phyloP scores from a whole-genome alignment of 257 asterid genomes.

The Nicotiana tabacum region DNA sequence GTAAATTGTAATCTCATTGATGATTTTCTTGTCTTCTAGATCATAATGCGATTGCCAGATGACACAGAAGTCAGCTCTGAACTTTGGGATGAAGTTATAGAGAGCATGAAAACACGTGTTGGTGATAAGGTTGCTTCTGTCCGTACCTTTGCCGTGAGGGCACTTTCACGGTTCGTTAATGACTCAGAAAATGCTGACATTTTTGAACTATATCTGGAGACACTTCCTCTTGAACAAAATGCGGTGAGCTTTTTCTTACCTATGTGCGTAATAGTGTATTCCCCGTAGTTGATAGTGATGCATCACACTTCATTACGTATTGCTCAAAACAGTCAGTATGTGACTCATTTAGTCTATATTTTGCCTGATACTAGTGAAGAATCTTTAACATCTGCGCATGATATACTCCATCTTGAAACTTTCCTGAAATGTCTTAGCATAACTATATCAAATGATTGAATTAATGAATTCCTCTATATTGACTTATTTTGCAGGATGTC shows the following conservation, averaged over 20 bases:
- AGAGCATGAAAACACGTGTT: slow-evolving; percentile 60
- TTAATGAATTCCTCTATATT: not conserved
- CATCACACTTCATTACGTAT: not conserved
- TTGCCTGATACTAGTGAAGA: not conserved
- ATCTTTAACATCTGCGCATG: not conserved
- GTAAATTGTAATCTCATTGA: not conserved
- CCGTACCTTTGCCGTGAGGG: slow-evolving; percentile 81
- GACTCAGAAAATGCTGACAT: slow-evolving; percentile 73
- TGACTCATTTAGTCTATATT: not conserved
- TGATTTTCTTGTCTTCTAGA: slow-evolving; percentile 30
- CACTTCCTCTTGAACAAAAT: slow-evolving; percentile 68
- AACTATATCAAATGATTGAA: not conserved
- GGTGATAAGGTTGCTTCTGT: slow-evolving; percentile 75
- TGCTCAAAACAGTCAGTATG: not conserved
- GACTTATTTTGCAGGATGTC: slow-evolving; percentile 58
- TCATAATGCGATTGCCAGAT: slow-evolving; percentile 91
- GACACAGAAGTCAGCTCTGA: slow-evolving; percentile 86
- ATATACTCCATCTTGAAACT: not conserved
- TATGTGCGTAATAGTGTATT: not conserved
- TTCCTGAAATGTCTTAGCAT: not conserved
- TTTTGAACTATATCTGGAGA: slow-evolving; percentile 71
- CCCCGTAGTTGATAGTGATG: not conserved
- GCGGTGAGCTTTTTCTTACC: slow-evolving; percentile 34
- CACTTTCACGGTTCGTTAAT: slow-evolving; percentile 78
- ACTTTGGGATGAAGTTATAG: slow-evolving; percentile 94